A percentile compares a stretch with the other conserved stretches of the same genome.
phyloP scores from a whole-genome alignment of 352 stramenopile species.

The Globisporangium recalcitrans region DNA sequence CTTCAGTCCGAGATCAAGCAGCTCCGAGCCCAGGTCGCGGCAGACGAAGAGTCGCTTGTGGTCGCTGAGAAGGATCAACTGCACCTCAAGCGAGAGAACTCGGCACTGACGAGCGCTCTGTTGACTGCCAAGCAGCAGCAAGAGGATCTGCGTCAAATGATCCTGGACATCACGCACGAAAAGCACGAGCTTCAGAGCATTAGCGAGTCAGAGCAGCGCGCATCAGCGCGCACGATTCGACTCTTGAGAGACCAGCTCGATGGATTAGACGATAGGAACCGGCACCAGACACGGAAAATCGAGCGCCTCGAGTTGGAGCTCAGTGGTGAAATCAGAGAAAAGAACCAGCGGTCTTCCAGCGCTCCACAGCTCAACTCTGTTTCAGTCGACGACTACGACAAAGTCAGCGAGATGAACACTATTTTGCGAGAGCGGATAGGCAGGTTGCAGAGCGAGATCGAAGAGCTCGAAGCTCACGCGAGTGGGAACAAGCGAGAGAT shows the following conservation, averaged over 20 bases:
- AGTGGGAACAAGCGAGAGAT: background rate
- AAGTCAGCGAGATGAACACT: background rate
- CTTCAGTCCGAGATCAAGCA: slow-evolving; percentile 51
- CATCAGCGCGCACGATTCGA: slow-evolving; percentile 22
- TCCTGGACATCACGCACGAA: slow-evolving; percentile 42
- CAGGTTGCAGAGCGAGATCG: slow-evolving; percentile 8
- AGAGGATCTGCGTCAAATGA: slow-evolving; percentile 42
- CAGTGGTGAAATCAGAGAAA: background rate
- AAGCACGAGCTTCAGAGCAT: slow-evolving; percentile 47
- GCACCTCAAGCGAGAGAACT: slow-evolving; percentile 42
- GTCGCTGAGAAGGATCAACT: slow-evolving; percentile 35
- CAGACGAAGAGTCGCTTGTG: slow-evolving; percentile 43
- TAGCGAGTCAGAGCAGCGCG: slow-evolving; percentile 32
- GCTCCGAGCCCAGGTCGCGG: slow-evolving; percentile 28
- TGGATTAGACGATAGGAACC: slow-evolving; percentile 22
- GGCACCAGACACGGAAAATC: slow-evolving; percentile 9
- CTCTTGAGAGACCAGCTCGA: slow-evolving; percentile 33
- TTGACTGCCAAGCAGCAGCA: slow-evolving; percentile 46
- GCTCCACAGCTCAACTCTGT: too few species aligned
- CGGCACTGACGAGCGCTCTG: slow-evolving; percentile 36
- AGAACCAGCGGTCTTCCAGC: background rate
- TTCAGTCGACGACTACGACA: slow-evolving; percentile 7
- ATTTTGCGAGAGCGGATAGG: slow-evolving; percentile 1
- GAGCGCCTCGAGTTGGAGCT: slow-evolving; percentile 17
- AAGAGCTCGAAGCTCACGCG: background rate